phyloP scores from a whole-genome alignment of 495 filamentous ascomycete species.

The Talaromyces trachyspermus region DNA sequence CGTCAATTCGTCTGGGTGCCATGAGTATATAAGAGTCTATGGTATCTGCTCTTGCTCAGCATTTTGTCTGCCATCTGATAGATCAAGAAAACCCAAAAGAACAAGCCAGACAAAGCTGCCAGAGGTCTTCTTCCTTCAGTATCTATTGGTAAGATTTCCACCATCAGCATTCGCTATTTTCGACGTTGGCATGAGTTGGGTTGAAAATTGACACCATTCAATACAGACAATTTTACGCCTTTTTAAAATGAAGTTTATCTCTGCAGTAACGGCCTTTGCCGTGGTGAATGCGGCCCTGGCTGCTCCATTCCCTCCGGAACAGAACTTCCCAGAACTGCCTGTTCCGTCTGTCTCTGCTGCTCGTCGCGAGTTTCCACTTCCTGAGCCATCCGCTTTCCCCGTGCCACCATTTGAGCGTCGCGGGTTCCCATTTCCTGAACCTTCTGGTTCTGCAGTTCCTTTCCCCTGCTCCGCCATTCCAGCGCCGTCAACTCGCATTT shows the following conservation, averaged over 20 bases:
- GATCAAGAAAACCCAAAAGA: no score
- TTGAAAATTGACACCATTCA: background rate
- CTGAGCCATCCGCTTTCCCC: background rate
- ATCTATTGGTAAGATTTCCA: no score
- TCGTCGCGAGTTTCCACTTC: background rate
- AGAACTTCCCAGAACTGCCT: background rate
- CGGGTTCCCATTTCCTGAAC: background rate
- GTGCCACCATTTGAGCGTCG: background rate
- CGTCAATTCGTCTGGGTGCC: background rate
- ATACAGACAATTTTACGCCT: background rate
- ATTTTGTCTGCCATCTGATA: no score
- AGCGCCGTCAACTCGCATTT: no score
- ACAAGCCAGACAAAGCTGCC: background rate
- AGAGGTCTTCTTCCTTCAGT: background rate
- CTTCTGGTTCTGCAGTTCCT: background rate
- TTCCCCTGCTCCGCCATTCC: background rate
- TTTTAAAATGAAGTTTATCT: constrained; percentile 8
- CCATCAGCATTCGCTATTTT: no score
- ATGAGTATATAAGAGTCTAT: background rate
- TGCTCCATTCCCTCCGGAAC: no score
- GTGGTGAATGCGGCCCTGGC: background rate
- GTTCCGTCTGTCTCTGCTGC: background rate
- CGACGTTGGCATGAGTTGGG: no score
- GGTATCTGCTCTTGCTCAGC: background rate
- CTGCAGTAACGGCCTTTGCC: constrained; percentile 1